Base-by-base conservation (phyloP, 2,329 filamentous ascomycete species). In the Cryphonectria radicalis region DNA sequence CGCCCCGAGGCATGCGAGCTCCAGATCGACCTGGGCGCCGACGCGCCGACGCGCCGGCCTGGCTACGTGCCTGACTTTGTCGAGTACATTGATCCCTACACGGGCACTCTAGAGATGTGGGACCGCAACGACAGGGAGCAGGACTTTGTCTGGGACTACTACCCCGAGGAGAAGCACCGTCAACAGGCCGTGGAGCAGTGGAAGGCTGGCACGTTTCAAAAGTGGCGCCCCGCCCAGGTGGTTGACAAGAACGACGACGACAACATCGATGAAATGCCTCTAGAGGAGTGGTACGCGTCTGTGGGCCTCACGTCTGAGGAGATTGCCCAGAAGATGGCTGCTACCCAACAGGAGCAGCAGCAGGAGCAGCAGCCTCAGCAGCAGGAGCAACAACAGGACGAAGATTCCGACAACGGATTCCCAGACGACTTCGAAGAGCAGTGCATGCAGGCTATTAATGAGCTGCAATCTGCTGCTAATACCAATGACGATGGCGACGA, bases 61-160 rank as follows among this genome's bases (percentile, higher is more conserved):
- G 25, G 14, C 55, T 32, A 59, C 25, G 25, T 59, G 13, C 25
- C 55, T 8, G 55, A 59, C 55, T 2, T 59, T 32, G 55, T 59
- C 55, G 55, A 59, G 28, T 59, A 32, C 55, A 35, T 59, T 32
- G 28, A 59, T 14, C 55, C 55, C 4, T 59, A 32, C 25, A 32
- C 1, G 5, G 55, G 55, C 25, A 32, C 25, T 2, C 25, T 3
- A 13, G 55, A 32, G 6, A 17, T n/a, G 13, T 64, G 63, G 63
- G 63, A 64, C 63, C 63, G 63, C 63, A 64, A 64, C n/a, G 40
- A 64, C 63, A 25, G 14, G 17, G 63, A 64, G 14, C 37, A 64
- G 14, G 63, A 42, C 40, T 19, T 25, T 6, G 4, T 43, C 63
- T 42, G 42, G 63, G 40, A 35, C 7, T 46, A 43, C 42, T 64